A percentile compares a stretch with the other conserved stretches of the same genome.
These are phyloP conservation scores for Castanea mollissima DNA, from an alignment of 306 rosid genomes.

Conservation along the genomic window DNA sequence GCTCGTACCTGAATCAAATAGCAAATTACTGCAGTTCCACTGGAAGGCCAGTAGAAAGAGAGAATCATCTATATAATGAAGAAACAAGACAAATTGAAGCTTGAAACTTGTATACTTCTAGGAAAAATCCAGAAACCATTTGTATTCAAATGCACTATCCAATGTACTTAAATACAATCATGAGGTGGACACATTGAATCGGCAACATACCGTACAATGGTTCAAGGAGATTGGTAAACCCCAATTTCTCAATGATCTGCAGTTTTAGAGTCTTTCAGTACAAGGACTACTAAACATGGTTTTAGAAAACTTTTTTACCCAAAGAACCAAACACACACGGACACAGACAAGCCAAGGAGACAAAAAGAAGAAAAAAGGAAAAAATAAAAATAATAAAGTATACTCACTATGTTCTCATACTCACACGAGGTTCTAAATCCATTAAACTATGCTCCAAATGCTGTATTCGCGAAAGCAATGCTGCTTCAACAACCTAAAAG, in stretches of 20 bases:
- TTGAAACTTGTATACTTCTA: background rate
- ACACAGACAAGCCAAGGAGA: background rate
- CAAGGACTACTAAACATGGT: background rate
- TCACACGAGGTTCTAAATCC: conserved; percentile 97
- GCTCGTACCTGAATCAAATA: conserved; percentile 66
- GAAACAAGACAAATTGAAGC: background rate
- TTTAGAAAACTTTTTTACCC: conserved; percentile 10
- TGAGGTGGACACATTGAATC: background rate
- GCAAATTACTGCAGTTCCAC: background rate
- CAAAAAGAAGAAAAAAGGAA: background rate
- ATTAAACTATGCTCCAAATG: conserved; percentile 71
- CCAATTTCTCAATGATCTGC: background rate
- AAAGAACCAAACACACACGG: background rate
- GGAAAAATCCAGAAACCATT: background rate
- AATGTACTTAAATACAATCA: background rate
- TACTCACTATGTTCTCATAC: conserved; percentile 80
- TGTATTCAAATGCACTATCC: background rate
- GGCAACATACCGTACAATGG: background rate
- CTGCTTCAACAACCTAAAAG: conserved; percentile 94
- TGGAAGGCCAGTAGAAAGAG: background rate
- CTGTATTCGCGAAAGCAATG: conserved; percentile 87
- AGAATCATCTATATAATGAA: background rate
- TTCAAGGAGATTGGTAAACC: conserved; percentile 9
- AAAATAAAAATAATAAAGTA: conserved; percentile 14
- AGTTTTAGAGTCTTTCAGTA: conserved; percentile 7